phyloP scores from a whole-genome alignment of 345 rosid species.

The Pelargonium nanum region DNA sequence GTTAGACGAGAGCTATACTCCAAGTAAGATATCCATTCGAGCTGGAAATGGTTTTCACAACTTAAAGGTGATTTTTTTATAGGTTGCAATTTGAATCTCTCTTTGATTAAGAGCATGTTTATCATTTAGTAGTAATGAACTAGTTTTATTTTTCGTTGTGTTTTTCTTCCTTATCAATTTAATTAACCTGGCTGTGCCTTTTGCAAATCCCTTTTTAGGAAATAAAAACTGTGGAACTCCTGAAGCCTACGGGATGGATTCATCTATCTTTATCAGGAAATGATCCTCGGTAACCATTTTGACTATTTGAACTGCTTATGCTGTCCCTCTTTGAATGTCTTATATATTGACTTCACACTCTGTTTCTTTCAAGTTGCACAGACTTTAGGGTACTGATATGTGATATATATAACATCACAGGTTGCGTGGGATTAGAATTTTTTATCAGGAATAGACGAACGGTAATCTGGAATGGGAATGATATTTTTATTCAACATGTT shows the following conservation, averaged over 20 bases:
- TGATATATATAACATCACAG: background rate
- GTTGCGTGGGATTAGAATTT: too few relatives aligned
- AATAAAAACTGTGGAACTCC: slow-evolving; percentile 74
- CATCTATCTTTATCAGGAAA: slow-evolving; percentile 66
- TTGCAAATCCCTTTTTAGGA: slow-evolving; percentile 35
- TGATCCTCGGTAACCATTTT: slow-evolving; percentile 58
- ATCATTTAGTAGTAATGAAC: too few relatives aligned
- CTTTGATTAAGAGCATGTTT: background rate
- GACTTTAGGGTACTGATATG: background rate
- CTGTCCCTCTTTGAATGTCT: background rate
- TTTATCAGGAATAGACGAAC: too few relatives aligned
- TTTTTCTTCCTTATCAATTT: background rate
- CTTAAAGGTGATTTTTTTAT: slow-evolving; percentile 58
- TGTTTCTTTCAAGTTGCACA: background rate
- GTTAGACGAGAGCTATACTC: slow-evolving; percentile 91
- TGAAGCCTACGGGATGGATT: slow-evolving; percentile 88
- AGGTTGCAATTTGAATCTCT: background rate
- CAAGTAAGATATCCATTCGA: slow-evolving; percentile 74
- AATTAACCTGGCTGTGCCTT: background rate
- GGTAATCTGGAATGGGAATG: background rate
- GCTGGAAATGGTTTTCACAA: slow-evolving; percentile 94
- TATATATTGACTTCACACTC: background rate
- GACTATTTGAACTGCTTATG: background rate
- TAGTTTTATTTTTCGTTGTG: background rate
- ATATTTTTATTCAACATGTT: background rate